Base-by-base conservation (phyloP, 208 protist genomes). In the Leishmania braziliensis region DNA sequence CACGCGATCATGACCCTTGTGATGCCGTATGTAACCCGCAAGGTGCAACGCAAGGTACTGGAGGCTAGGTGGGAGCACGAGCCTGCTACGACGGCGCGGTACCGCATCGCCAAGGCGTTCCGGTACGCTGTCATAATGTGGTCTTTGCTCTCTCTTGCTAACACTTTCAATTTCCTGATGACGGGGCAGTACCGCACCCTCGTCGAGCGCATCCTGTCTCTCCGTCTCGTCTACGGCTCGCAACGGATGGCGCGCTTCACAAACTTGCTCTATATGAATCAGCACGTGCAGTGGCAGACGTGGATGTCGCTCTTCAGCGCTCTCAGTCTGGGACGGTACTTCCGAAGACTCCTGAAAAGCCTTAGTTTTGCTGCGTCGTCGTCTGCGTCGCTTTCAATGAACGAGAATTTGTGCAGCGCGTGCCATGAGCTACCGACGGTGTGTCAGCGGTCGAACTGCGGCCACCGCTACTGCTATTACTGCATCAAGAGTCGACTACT, bases 381-480 rank as follows among this genome's bases (percentile, higher is more conserved):
- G 9, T 78, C 83, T 1, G 73, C 83, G 39, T 63, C 72, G 3
- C 43, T 77, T 12, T 79, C 77, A n/a, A 73, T 68, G 36, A 88
- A 83, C 48, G 89, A 90, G 39, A 92, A 91, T 74, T 12, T 90
- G 60, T 98, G 96, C 87, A 92, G 91, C 73, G 94, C 86, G 8
- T 98, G 96, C 85, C 77, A 88, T 50, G 77, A 90, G 73, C 66
- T 89, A 43, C 92, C 92, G 5, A 92, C 88, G 33, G 80, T 97
- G 56, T 81, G 84, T 46, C 93, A 95, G 83, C 91, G 91, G 20
- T 92, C 93, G 14, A 96, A 95, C 85, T 98, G 96, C 88, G 94
- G 93, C 0, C 96, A 98, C 69, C 75, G 93, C 18, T 98, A 97
- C 79, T 98, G 96, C 86, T 98, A 98, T 79, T 98, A 98, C 90